Evolutionary conservation across 2,329 filamentous ascomycete genomes (phyloP), one percentile per base, ranked within the genome.

Genomic region (Chalara sp.): DNA sequence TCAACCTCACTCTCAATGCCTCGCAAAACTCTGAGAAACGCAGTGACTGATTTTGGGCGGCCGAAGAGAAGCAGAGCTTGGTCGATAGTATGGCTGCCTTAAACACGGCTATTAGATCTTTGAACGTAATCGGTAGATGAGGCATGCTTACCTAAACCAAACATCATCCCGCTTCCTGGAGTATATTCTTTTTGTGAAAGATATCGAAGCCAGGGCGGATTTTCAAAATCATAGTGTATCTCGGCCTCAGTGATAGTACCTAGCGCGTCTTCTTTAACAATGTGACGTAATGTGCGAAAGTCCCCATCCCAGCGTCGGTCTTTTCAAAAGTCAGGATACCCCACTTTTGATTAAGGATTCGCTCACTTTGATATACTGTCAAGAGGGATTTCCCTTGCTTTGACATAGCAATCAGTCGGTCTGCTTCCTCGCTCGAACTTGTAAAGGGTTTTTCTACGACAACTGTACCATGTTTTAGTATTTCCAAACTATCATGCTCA

Each of bases 91-190:
- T 70, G 68, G n/a, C 49, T 5, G 67, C 21, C 21, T 21, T 21
- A 21, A 21, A 21, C 21, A 21, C 21, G 21, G 2, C 21, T 2
- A 21, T 21, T 21, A 21, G 21, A 21, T 21, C 21, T 21, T 21
- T 21, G 21, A 21, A 21, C 21, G 21, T 21, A 21, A 21, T 21
- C 21, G 21, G 21, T 21, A 21, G 21, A 21, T 21, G 21, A 21
- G 21, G 21, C 21, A 21, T 21, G 21, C 21, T 21, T 21, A 21
- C 21, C 21, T 21, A 21, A 21, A 21, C 21, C 72, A 53, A 70
- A 75, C 0, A 69, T 58, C 64, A 73, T 69, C 0, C 72, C 72
- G 1, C 66, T 58, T 0, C 72, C 72, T 0, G 69, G 68, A 0
- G 55, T 59, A 43, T 69, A 70, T 32, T 67, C 60, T 33, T 65